Base-by-base conservation (phyloP, 2,329 filamentous ascomycete species). In the Cordyceps farinosa region DNA sequence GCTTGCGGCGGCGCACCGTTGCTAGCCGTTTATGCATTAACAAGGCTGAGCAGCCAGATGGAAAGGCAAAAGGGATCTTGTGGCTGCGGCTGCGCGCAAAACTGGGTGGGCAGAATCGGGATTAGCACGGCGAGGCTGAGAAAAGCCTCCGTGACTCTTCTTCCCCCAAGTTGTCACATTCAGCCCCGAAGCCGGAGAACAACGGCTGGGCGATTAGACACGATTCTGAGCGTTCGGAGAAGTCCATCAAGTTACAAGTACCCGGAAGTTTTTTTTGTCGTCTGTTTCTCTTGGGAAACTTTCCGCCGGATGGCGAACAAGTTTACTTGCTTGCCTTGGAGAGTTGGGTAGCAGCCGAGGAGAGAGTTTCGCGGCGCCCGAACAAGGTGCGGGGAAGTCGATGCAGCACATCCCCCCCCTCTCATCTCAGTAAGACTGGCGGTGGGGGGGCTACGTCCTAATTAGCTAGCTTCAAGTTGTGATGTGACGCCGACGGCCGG, bases 91-190 rank as follows among this genome's bases (percentile, higher is more conserved):
- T n/a, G 32, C 22, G 38, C 22, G 22, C 22, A 22, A 22, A 22
- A 22, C 22, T 22, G 22, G 32, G 50, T 22, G 50, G 50, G 32
- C 32, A 53, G 50, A 53, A 53, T 38, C 13, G 50, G 51, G 51
- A 22, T 53, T 36, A 53, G 56, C 58, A 67, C 70, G 71, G 61
- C 67, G 70, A 52, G 55, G 55, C 61, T 44, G 53, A 55, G 58
- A 42, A 22, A 22, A 17, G 27, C 13, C 13, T 32, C 36, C 7
- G 38, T 52, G 50, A 52, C 50, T 52, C 50, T 52, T 36, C 22
- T 22, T 36, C 11, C 10, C 2, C 1, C 48, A 51, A 22, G 30
- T 45, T 10, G 3, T 32, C 9, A 29, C 6, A 6, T 5, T 2
- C 48, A 15, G 13, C 30, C 29, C 48, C 29, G 30, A 51, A n/a